A percentile compares a stretch with the other conserved stretches of the same genome.
phyloP scores from a whole-genome alignment of 2,329 filamentous ascomycete genomes.

The Cladosporium sp. region DNA sequence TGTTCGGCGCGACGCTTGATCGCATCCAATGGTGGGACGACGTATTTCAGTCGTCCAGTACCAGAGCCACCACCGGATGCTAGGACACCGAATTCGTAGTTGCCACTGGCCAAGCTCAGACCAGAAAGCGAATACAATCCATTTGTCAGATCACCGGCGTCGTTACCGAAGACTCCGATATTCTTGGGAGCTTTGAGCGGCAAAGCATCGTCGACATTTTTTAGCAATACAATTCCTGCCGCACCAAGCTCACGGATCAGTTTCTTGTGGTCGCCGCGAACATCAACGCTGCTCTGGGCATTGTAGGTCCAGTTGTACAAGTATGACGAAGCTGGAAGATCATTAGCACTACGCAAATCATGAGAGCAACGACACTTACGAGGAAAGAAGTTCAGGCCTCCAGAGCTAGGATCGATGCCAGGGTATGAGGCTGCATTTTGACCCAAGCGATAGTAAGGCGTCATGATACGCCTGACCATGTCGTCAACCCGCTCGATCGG shows the following conservation, averaged over 20 bases:
- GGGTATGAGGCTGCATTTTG: constrained; percentile 51
- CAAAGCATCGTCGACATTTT: constrained; percentile 53
- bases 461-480: constrained; percentile 55
- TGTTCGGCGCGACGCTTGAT: constrained; percentile 38
- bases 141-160: constrained; percentile 48
- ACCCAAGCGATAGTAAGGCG: constrained; percentile 59
- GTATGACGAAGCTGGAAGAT: constrained; percentile 22
- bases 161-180: constrained; percentile 44
- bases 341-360: background rate
- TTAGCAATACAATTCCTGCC: constrained; percentile 48
- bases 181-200: constrained; percentile 53
- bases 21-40: constrained; percentile 46
- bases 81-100: constrained; percentile 48
- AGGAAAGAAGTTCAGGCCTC: constrained; percentile 26
- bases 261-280: constrained; percentile 39
- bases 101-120: constrained; percentile 25
- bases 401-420: constrained; percentile 38
- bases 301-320: constrained; percentile 40
- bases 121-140: constrained; percentile 40
- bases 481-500: constrained; percentile 58
- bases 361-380: background rate
- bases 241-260: constrained; percentile 46
- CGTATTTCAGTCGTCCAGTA: constrained; percentile 42
- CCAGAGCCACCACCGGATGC: constrained; percentile 46
- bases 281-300: constrained; percentile 38